These are phyloP conservation scores for Ceratocystiopsis brevicomis DNA, from an alignment of 2,329 filamentous ascomycete genomes.

Conservation along the genomic window DNA sequence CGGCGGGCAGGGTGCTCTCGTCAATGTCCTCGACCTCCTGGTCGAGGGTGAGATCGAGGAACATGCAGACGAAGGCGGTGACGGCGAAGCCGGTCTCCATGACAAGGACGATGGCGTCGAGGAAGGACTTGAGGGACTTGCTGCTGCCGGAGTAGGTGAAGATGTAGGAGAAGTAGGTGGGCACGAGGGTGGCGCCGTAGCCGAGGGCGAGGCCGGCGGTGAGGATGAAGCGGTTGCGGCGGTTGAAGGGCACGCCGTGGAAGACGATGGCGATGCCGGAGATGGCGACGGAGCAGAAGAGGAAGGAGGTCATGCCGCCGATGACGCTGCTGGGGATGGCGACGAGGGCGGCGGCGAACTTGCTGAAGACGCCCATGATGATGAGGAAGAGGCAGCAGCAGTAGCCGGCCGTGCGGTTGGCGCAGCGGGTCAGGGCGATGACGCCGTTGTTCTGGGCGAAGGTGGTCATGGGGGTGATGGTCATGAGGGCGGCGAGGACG, in stretches of 20 bases:
- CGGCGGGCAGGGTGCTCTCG: conserved; percentile 12
- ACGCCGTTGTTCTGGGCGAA: conserved; percentile 78
- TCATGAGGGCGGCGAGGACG: conserved; percentile 55
- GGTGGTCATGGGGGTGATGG: conserved; percentile 61
- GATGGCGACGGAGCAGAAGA: conserved; percentile 59
- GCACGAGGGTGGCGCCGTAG: conserved; percentile 48
- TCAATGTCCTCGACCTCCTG: conserved; percentile 59
- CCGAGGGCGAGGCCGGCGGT: conserved; percentile 57
- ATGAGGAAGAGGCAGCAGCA: conserved; percentile 60
- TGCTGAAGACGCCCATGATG: conserved; percentile 65
- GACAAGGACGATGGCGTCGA: conserved; percentile 53
- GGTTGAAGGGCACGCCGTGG: conserved; percentile 50
- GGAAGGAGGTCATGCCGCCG: conserved; percentile 61
- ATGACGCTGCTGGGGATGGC: conserved; percentile 51
- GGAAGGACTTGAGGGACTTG: conserved; percentile 48
- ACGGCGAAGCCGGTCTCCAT: conserved; percentile 62
- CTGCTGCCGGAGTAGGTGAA: conserved; percentile 57
- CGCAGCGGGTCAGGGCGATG: conserved; percentile 63
- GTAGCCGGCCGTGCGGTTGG: conserved; percentile 64
- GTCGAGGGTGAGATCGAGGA: conserved; percentile 53
- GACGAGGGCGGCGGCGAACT: conserved; percentile 63
- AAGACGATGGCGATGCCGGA: conserved; percentile 61
- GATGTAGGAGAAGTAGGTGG: conserved; percentile 48
- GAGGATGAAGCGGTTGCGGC: conserved; percentile 65
- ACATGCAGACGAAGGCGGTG: conserved; percentile 51